phyloP scores from a whole-genome alignment of 2,329 filamentous ascomycete genomes.

The Septoria petroselini region DNA sequence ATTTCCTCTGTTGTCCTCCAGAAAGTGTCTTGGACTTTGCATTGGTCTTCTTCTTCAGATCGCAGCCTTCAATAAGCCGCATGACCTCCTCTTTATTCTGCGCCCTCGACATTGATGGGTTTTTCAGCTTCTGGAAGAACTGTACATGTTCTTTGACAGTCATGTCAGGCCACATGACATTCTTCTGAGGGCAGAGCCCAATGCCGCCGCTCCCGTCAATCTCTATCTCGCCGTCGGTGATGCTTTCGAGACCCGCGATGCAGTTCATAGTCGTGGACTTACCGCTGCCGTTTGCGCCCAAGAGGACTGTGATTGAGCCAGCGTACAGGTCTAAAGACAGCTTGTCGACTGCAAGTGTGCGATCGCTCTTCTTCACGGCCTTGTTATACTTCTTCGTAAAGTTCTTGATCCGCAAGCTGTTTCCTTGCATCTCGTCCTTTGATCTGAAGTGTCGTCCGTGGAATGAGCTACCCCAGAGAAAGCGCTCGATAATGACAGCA shows the following conservation, averaged over 20 bases:
- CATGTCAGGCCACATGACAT: slow-evolving; percentile 86
- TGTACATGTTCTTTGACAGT: slow-evolving; percentile 80
- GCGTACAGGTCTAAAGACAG: slow-evolving; percentile 21
- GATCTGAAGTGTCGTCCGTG: slow-evolving; percentile 41
- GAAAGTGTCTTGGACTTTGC: slow-evolving; percentile 73
- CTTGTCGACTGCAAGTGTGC: slow-evolving; percentile 23
- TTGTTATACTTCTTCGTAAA: slow-evolving; percentile 24
- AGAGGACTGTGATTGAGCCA: slow-evolving; percentile 31
- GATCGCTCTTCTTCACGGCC: slow-evolving; percentile 21
- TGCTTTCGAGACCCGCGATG: slow-evolving; percentile 75
- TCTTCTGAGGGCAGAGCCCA: slow-evolving; percentile 87
- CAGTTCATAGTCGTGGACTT: slow-evolving; percentile 88
- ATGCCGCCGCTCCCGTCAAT: slow-evolving; percentile 76
- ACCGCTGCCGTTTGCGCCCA: slow-evolving; percentile 86
- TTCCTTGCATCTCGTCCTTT: slow-evolving; percentile 22
- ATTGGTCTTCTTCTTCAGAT: slow-evolving; percentile 68
- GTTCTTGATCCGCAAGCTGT: slow-evolving; percentile 22
- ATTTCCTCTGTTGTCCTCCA: slow-evolving; percentile 82
- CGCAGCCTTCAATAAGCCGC: slow-evolving; percentile 65
- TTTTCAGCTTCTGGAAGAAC: slow-evolving; percentile 80
- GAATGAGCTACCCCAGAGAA: slow-evolving; percentile 68
- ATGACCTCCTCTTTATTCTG: slow-evolving; percentile 55
- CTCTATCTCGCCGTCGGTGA: slow-evolving; percentile 72
- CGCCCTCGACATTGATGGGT: slow-evolving; percentile 42
- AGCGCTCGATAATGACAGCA: slow-evolving; percentile 68